These are phyloP conservation scores for Harringtonia lauricola DNA, from an alignment of 2,329 filamentous ascomycete species.

Conservation along the genomic window DNA sequence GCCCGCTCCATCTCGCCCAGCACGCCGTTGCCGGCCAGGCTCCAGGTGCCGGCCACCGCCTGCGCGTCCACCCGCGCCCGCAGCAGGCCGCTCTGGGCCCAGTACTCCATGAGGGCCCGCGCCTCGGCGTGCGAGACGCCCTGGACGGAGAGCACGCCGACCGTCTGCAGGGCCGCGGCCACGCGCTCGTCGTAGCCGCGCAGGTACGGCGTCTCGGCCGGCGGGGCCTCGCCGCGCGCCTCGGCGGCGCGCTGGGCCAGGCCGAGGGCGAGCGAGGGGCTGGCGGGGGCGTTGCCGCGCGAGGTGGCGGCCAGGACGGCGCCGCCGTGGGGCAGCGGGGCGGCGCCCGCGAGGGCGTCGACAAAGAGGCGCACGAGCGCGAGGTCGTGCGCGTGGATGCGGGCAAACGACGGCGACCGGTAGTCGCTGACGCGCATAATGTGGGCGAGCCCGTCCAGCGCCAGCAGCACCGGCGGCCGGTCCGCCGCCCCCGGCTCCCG, in stretches of 20 bases:
- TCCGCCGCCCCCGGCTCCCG: conserved; percentile 26
- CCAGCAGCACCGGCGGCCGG: conserved; percentile 54
- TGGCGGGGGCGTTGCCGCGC: conserved; percentile 54
- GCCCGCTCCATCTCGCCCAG: conserved; percentile 77
- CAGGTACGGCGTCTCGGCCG: conserved; percentile 34
- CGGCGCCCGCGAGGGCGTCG: conserved; percentile 54
- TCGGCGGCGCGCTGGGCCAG: conserved; percentile 44
- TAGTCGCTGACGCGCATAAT: conserved; percentile 74
- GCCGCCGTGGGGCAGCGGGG: conserved; percentile 58
- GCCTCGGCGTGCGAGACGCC: conserved; percentile 67
- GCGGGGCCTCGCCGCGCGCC: conserved; percentile 12
- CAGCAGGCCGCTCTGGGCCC: conserved; percentile 74
- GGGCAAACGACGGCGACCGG: conserved; percentile 55
- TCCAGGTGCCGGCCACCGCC: conserved; percentile 73
- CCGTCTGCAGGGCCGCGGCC: conserved; percentile 38
- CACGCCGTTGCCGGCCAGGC: conserved; percentile 66
- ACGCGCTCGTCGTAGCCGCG: conserved; percentile 46
- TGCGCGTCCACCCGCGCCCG: conserved; percentile 58
- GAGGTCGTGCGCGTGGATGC: conserved; percentile 80
- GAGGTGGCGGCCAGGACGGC: conserved; percentile 66
- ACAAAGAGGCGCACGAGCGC: conserved; percentile 64
- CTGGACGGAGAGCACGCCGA: conserved; percentile 44
- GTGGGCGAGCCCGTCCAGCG: conserved; percentile 69
- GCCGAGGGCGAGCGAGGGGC: conserved; percentile 57
- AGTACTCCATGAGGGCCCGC: conserved; percentile 80